These are phyloP conservation scores for Schwanniomyces occidentalis DNA, from an alignment of 805 yeast genomes.

Conservation along the genomic window DNA sequence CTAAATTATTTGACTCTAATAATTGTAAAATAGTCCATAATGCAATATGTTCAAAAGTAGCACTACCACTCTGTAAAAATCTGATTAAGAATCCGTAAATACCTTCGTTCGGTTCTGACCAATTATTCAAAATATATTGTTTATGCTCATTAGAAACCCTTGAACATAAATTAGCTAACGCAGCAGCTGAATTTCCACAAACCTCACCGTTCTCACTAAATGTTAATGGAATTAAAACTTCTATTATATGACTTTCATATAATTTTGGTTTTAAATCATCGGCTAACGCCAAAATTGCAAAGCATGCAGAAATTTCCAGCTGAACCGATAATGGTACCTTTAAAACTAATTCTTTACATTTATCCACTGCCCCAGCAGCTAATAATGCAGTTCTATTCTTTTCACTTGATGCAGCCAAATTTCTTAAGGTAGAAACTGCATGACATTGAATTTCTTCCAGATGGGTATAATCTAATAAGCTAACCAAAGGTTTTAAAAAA, in stretches of 20 bases:
- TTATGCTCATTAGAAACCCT: constrained; percentile 77
- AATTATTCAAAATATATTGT: constrained; percentile 67
- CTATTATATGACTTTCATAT: constrained; percentile 79
- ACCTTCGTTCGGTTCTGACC: constrained; percentile 83
- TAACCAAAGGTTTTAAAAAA: constrained; percentile 86
- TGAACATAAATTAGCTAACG: constrained; percentile 92
- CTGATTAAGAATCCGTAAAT: constrained; percentile 78
- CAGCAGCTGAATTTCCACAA: constrained; percentile 98
- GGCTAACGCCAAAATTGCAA: constrained; percentile 94
- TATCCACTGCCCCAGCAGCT: constrained; percentile 93
- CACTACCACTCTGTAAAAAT: constrained; percentile 79
- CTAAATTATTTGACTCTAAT: constrained; percentile 78
- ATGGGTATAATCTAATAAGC: constrained; percentile 77
- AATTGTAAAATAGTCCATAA: constrained; percentile 94
- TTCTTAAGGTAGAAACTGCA: constrained; percentile 93
- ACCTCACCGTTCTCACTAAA: constrained; percentile 87
- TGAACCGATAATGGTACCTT: constrained; percentile 89
- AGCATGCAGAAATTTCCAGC: constrained; percentile 94
- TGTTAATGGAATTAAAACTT: constrained; percentile 89
- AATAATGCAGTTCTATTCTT: constrained; percentile 87
- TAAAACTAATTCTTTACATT: constrained; percentile 84
- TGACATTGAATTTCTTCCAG: constrained; percentile 98
- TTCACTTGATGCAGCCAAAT: constrained; percentile 94
- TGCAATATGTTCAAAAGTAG: constrained; percentile 97
- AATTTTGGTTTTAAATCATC: constrained; percentile 88